Evolutionary conservation across 2,329 filamentous ascomycete species (phyloP), one percentile per base, ranked within the genome.

Genomic region (Penicillium capsulatum): DNA sequence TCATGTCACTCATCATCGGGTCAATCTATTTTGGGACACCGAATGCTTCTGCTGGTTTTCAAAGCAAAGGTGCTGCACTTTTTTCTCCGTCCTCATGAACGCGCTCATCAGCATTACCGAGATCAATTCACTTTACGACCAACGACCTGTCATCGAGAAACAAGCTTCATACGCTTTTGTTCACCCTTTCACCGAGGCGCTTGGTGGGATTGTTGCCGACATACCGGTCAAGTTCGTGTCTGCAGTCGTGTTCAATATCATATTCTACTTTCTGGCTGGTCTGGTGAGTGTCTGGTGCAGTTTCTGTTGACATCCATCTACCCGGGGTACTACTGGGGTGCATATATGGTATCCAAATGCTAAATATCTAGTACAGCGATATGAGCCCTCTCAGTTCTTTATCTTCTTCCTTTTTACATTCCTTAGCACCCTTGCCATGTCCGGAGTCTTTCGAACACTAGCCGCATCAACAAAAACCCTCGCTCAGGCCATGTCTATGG

Each of bases 61-160:
- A 82, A 68, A 76, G 80, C 55, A 81, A 88, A 50, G 85, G 85
- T 42, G 82, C 85, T 31, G 75, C 92, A 10, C 70, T 94, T 94
- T 94, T 75, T 92, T 94, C 59, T 85, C 87, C 49, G 81, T 89
- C 58, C 71, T 94, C 51, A 56, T 63, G 49, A 83, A 84, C 55
- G 69, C 73, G 34, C 66, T 86, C 3, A 62, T 84, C 4, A 74
- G 79, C 36, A 78, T 86, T 63, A 76, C 80, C 0, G 83, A 83
- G 73, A 94, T 95, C 60, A 72, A 94, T 20, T 89, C 86, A 0
- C 77, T 94, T 9, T 96, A 94, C 60, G 80, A 86, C 9, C 89
- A 95, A 77, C 83, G 90, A 24, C 85, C 87, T 3, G 94, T 96
- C 52, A 86, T 96, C 44, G 89, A 95, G 60, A 96, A 96, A 63